Conservation (phyloP, 305 asterid genomes). For the Nicotiana rustica region DNA sequence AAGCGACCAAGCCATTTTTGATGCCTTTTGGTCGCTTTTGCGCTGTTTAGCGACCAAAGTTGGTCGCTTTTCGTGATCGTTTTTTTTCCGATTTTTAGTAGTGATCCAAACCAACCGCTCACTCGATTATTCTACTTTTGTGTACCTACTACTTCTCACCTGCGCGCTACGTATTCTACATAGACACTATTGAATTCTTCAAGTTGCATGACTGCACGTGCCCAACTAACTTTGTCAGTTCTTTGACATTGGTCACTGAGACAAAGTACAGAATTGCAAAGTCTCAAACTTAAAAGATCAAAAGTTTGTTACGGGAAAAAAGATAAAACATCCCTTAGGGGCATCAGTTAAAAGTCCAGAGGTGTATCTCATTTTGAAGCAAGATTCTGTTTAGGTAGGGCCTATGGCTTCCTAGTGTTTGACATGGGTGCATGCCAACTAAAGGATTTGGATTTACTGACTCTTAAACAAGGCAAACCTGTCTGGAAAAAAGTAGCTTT, state of each 20-base stretch:
- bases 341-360: neutral
- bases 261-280: constrained; percentile 2
- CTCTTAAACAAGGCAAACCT: constrained; percentile 14
- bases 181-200: no score
- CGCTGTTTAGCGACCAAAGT: no score
- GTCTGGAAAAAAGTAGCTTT: constrained; percentile 34
- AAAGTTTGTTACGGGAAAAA: neutral
- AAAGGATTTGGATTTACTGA: neutral
- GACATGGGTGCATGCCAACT: constrained; percentile 29
- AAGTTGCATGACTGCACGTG: neutral
- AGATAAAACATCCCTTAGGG: constrained; percentile 1
- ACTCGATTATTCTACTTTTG: no score
- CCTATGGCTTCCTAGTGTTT: neutral
- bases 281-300: neutral
- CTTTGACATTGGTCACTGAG: neutral
- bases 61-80: no score
- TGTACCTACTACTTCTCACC: no score
- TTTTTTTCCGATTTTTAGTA: no score
- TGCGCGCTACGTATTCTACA: no score
- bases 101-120: no score
- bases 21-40: no score
- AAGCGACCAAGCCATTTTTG: no score
- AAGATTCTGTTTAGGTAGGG: constrained; percentile 30
- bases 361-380: constrained; percentile 25
- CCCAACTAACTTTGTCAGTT: neutral